Percentiles rank a stretch among this genome's conserved stretches.
Conservation (phyloP, 768 basidiomycete species). For the Xerocomellus chrysenteron region DNA sequence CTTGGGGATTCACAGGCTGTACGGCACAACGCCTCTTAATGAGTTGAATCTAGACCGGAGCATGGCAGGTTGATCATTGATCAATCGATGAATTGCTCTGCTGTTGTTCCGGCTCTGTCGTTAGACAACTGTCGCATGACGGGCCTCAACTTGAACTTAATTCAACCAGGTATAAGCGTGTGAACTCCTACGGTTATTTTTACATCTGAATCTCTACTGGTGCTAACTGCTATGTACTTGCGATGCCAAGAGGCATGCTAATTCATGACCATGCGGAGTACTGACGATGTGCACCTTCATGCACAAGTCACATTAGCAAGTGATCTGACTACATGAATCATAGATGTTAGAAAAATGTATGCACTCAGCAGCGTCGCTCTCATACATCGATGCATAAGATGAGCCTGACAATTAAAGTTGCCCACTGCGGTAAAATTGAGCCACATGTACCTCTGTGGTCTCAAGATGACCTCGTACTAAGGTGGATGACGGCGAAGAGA, state of each 20-base stretch:
- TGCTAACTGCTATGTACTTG: too few relatives aligned
- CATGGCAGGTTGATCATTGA: neutral
- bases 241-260: too few relatives aligned
- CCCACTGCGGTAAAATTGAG: neutral
- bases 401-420: neutral
- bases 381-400: neutral
- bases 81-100: neutral
- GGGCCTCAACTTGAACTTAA: neutral
- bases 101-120: neutral
- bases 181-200: neutral
- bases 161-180: neutral
- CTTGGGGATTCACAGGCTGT: neutral
- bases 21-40: neutral
- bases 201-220: neutral
- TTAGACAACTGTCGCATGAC: neutral
- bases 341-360: neutral
- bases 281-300: neutral
- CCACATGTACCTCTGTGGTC: neutral
- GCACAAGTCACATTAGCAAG: neutral
- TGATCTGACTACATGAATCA: neutral
- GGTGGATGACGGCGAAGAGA: slow-evolving; percentile 2
- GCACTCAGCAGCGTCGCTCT: neutral
- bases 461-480: neutral
- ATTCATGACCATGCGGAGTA: neutral
- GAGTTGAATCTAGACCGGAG: neutral